Percentiles rank a stretch among this genome's conserved stretches.
phyloP scores from a whole-genome alignment of 2,329 filamentous ascomycete species.

The Cladosporium sp. region DNA sequence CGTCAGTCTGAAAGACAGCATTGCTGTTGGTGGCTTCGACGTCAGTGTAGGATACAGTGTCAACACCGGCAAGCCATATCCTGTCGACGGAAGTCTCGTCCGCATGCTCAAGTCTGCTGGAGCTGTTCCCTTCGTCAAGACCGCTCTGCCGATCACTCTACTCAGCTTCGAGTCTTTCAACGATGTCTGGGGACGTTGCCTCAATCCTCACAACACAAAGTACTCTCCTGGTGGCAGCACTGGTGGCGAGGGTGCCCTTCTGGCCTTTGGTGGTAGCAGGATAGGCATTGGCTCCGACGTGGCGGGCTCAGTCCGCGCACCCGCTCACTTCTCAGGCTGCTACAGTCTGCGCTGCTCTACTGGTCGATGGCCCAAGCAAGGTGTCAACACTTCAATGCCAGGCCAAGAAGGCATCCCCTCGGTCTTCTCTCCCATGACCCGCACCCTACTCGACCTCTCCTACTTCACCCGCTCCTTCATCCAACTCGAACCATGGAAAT shows the following conservation, averaged over 20 bases:
- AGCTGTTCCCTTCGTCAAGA: constrained; percentile 89
- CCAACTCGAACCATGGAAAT: constrained; percentile 80
- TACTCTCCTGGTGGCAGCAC: constrained; percentile 85
- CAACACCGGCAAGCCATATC: constrained; percentile 63
- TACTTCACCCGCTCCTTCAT: constrained; percentile 81
- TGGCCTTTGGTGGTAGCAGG: constrained; percentile 74
- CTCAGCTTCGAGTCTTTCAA: constrained; percentile 80
- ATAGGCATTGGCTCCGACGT: constrained; percentile 92
- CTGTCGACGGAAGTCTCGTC: constrained; percentile 67
- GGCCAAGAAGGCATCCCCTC: constrained; percentile 87
- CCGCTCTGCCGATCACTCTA: constrained; percentile 80
- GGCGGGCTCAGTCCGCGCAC: constrained; percentile 79
- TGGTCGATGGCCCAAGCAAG: constrained; percentile 83
- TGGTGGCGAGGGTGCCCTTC: constrained; percentile 74
- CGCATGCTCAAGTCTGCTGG: constrained; percentile 78
- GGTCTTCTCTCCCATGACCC: constrained; percentile 88
- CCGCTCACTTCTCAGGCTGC: constrained; percentile 85
- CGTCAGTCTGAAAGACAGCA: constrained; percentile 72
- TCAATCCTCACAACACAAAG: constrained; percentile 11
- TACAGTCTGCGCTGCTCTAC: constrained; percentile 84
- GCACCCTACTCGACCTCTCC: constrained; percentile 73
- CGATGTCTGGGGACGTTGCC: constrained; percentile 66
- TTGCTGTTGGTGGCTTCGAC: constrained; percentile 80
- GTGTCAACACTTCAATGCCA: constrained; percentile 81
- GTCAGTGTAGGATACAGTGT: constrained; percentile 74